Conservation (phyloP, 2,329 filamentous ascomycete genomes). For the Tothia fuscella region DNA sequence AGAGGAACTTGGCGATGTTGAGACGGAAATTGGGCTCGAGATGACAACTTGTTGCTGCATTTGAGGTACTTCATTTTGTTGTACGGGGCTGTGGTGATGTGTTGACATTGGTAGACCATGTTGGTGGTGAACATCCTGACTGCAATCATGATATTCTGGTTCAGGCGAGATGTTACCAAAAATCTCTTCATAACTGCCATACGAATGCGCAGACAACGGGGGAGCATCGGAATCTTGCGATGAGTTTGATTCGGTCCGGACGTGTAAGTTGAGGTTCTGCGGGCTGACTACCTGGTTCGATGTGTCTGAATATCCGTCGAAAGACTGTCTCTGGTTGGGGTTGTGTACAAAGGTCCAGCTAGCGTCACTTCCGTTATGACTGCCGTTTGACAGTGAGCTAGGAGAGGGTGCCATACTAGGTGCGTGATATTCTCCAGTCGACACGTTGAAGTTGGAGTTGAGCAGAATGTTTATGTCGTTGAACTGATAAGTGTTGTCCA, state of each 20-base stretch:
- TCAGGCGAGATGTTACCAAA: constrained; percentile 71
- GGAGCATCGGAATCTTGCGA: constrained; percentile 56
- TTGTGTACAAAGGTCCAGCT: constrained; percentile 77
- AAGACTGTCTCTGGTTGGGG: constrained; percentile 44
- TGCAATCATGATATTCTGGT: constrained; percentile 56
- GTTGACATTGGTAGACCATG: constrained; percentile 44
- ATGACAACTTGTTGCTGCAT: constrained; percentile 57
- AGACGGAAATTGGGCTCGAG: constrained; percentile 48
- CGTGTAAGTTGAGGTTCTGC: constrained; percentile 67
- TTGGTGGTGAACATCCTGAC: constrained; percentile 25
- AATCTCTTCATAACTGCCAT: constrained; percentile 63
- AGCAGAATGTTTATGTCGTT: constrained; percentile 2
- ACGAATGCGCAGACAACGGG: constrained; percentile 48
- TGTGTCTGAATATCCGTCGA: constrained; percentile 42
- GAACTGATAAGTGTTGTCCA: constrained; percentile 28
- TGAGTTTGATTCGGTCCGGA: constrained; percentile 77
- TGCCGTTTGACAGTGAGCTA: constrained; percentile 70
- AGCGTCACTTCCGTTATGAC: constrained; percentile 71
- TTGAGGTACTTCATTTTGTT: constrained; percentile 31
- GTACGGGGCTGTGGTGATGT: constrained; percentile 12
- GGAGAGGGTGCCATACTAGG: constrained; percentile 49
- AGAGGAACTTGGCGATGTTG: constrained; percentile 47
- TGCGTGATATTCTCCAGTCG: constrained; percentile 17
- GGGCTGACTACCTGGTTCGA: constrained; percentile 74
- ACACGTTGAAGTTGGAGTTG: constrained; percentile 26